These are phyloP conservation scores for Fraxinus sp. DNA, from an alignment of 305 asterid genomes.

Conservation along the genomic window DNA sequence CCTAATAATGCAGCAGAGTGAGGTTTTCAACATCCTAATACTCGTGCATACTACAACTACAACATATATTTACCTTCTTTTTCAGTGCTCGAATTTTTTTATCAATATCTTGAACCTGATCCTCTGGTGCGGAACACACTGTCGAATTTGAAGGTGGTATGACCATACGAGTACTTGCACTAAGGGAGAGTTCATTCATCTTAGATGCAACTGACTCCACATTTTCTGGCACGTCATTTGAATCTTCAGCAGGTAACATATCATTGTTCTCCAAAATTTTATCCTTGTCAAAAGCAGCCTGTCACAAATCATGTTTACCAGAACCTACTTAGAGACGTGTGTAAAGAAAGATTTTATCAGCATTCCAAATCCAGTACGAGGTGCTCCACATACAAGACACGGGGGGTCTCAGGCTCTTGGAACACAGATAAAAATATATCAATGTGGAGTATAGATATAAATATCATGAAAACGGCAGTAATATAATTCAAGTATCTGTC, in stretches of 20 bases:
- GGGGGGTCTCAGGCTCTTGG: background rate
- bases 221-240: slow-evolving; percentile 35
- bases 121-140: slow-evolving; percentile 46
- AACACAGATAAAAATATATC: background rate
- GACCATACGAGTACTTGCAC: slow-evolving; percentile 40
- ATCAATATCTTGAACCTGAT: slow-evolving; percentile 69
- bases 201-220: slow-evolving; percentile 53
- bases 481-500: background rate
- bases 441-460: background rate
- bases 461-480: background rate
- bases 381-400: slow-evolving; percentile 6
- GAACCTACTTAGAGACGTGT: slow-evolving; percentile 18
- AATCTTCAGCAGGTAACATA: slow-evolving; percentile 41
- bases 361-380: background rate
- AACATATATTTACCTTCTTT: slow-evolving; percentile 65
- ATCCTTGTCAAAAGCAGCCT: slow-evolving; percentile 74
- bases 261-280: slow-evolving; percentile 42
- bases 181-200: slow-evolving; percentile 63
- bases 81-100: slow-evolving; percentile 88
- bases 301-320: slow-evolving; percentile 25
- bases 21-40: slow-evolving; percentile 2
- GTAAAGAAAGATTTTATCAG: background rate
- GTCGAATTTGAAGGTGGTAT: slow-evolving; percentile 51
- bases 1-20: background rate
- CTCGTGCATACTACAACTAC: background rate